Conservation (phyloP, 768 basidiomycete species). For the Cystobasidium tubakii region DNA sequence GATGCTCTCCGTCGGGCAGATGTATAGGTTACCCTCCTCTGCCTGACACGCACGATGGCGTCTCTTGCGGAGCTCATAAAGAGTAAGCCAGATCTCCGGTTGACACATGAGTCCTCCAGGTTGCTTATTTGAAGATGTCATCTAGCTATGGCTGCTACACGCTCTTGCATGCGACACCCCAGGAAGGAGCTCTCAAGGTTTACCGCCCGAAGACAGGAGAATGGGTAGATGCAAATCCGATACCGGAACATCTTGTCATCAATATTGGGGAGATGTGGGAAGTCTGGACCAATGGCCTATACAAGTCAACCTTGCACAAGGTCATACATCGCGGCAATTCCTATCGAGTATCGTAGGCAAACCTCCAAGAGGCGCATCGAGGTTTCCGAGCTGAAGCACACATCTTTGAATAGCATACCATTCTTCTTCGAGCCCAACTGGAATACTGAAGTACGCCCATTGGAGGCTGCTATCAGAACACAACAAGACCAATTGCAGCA, state of each 20-base stretch:
- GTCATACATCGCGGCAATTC: constrained; percentile 71
- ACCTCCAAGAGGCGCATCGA: too few species aligned
- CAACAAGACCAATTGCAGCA: neutral
- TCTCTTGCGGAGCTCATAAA: constrained; percentile 85
- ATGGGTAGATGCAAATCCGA: constrained; percentile 81
- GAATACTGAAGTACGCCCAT: constrained; percentile 57
- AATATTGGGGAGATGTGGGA: constrained; percentile 92
- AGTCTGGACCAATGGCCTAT: constrained; percentile 80
- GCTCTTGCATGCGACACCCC: constrained; percentile 79
- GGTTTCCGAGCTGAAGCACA: too few species aligned
- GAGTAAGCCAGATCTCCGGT: constrained; percentile 50
- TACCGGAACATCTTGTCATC: constrained; percentile 75
- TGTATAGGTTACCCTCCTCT: constrained; percentile 84
- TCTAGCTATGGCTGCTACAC: constrained; percentile 77
- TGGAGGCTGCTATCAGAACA: constrained; percentile 9
- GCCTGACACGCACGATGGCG: constrained; percentile 68
- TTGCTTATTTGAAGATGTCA: too few species aligned
- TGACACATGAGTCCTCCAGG: too few species aligned
- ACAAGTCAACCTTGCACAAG: constrained; percentile 80
- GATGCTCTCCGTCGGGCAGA: constrained; percentile 53
- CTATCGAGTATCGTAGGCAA: constrained; percentile 68
- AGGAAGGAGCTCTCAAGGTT: constrained; percentile 73
- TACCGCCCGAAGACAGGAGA: constrained; percentile 62
- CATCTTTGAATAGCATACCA: constrained; percentile 60
- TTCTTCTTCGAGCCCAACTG: constrained; percentile 95